phyloP scores from a whole-genome alignment of 2,329 filamentous ascomycete species.

The Paecilomyces fulvus region DNA sequence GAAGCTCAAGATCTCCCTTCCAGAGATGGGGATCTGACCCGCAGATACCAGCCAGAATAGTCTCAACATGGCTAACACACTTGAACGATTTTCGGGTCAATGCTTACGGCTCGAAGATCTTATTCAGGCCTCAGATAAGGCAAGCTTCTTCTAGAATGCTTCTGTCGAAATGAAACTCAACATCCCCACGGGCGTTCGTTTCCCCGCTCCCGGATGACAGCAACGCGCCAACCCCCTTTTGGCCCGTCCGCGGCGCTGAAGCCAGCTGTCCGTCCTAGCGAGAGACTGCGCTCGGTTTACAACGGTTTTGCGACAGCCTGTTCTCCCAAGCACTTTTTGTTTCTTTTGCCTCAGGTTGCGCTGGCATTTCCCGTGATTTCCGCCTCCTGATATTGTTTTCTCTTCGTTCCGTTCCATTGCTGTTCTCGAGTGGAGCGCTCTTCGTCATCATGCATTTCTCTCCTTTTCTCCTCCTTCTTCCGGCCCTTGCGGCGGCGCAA shows the following conservation, averaged over 20 bases:
- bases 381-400: conserved; percentile 1
- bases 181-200: background rate
- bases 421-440: background rate
- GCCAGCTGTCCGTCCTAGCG: background rate
- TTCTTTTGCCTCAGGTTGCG: background rate
- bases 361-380: conserved; percentile 7
- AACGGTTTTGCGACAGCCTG: background rate
- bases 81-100: no score
- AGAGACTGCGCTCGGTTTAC: background rate
- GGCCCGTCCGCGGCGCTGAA: background rate
- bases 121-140: background rate
- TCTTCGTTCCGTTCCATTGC: conserved; percentile 1
- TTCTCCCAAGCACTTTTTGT: background rate
- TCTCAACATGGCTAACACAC: background rate
- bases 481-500: conserved; percentile 46
- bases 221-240: background rate
- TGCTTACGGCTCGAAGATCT: no score
- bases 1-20: background rate
- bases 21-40: background rate
- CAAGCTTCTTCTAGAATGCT: background rate
- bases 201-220: background rate
- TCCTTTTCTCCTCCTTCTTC: conserved; percentile 40
- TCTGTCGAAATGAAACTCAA: no score
- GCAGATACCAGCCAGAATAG: background rate
- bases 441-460: conserved; percentile 44